Evolutionary conservation across 2,329 filamentous ascomycete species (phyloP), one percentile per base, ranked within the genome.

Genomic region (Botrytis porri): DNA sequence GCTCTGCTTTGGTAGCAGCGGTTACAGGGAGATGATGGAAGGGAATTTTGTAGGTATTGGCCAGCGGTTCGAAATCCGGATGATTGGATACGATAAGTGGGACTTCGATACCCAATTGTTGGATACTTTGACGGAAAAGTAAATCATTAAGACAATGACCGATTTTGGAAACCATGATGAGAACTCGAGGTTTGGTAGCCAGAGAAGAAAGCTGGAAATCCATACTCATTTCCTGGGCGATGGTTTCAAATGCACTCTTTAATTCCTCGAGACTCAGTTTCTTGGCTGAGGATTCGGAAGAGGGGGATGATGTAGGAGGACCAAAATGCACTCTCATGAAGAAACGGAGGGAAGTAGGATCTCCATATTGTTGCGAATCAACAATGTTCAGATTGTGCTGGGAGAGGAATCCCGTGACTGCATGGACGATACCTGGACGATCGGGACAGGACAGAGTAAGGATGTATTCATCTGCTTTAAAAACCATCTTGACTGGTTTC

Each of bases 151-250:
- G 85, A 82, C 93, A 95, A 85, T 95, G 93, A 14, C 93, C 93
- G 78, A 94, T 95, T 85, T 95, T 95, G 79, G 92, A 95, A 43
- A 95, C 93, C 93, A 96, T 95, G 85, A 96, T 93, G 78, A 96
- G 85, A 66, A 95, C 90, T 76, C 90, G 88, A 73, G 91, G 90
- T 84, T 94, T 94, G 79, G 89, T 86, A 67, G 89, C 84, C 20
- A 89, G 87, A 5, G 91, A 88, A 22, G 90, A 87, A 78, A 96
- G 87, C 78, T 92, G 86, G 84, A 92, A 94, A 78, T 89, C 85
- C 89, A 94, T 92, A 73, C 85, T 80, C 83, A 93, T 88, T 39
- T 90, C 85, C 69, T 83, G 78, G 4, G 91, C 91, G 70, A 93
- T 88, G 60, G 85, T 82, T 41, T 84, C 83, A 78, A 95, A 90